Evolutionary conservation across 192 early-diverging fungal genomes (phyloP).

Genomic region (Glomus cerebriforme): DNA sequence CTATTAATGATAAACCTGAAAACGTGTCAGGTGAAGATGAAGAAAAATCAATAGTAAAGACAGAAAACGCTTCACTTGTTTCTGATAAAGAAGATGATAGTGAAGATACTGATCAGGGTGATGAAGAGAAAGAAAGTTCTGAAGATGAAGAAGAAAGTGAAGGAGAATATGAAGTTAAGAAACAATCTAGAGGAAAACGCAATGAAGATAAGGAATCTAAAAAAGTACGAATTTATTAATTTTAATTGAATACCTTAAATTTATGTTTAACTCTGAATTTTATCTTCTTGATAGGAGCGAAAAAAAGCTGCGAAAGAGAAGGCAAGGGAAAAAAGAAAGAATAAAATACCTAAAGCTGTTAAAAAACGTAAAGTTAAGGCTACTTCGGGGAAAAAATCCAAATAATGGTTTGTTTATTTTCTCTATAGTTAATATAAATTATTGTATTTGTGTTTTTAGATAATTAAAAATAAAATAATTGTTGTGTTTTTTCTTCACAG

Average conservation of each 20-base stretch:
- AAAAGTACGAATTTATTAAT: constrained; percentile 48
- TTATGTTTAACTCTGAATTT: background rate
- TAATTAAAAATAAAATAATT: no score
- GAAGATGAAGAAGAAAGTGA: constrained; percentile 41
- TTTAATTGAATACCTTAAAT: constrained; percentile 1
- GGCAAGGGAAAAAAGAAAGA: constrained; percentile 88
- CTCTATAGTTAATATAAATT: no score
- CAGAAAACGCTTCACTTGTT: background rate
- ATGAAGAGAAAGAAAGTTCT: constrained; percentile 40
- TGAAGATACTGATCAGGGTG: constrained; percentile 37
- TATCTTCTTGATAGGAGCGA: constrained; percentile 51
- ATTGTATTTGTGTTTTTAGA: no score
- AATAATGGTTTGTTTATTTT: no score
- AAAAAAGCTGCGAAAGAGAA: constrained; percentile 88
- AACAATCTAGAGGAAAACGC: constrained; percentile 65
- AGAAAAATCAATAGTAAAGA: background rate
- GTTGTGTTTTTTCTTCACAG: no score
- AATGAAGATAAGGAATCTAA: constrained; percentile 89
- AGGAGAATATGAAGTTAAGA: constrained; percentile 38
- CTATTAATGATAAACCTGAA: constrained; percentile 19
- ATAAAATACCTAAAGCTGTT: constrained; percentile 93
- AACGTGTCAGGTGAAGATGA: constrained; percentile 31
- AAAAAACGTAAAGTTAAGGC: constrained; percentile 91
- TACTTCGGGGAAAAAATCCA: constrained; percentile 62
- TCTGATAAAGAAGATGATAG: constrained; percentile 15